Evolutionary conservation across 1,139 yeast genomes (phyloP).

Genomic region (Sugiyamaella paludigena): DNA sequence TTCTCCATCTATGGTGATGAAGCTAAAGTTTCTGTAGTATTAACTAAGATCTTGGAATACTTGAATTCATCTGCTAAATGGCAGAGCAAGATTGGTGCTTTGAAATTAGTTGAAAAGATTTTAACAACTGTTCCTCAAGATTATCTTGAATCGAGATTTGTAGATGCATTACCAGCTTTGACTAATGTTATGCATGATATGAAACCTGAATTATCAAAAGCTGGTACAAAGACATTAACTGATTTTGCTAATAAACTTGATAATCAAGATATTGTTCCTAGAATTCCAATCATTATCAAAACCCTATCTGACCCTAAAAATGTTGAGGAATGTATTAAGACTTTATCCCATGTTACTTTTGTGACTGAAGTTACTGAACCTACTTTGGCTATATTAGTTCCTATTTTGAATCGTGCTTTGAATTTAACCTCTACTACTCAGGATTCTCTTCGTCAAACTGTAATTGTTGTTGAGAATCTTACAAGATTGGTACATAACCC

Average conservation of each 20-base stretch:
- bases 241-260: conserved; percentile 79
- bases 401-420: conserved; percentile 87
- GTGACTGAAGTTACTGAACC: conserved; percentile 99
- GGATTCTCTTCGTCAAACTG: conserved; percentile 95
- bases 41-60: conserved; percentile 60
- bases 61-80: conserved; percentile 85
- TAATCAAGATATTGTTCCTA: conserved; percentile 85
- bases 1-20: conserved; percentile 73
- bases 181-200: conserved; percentile 92
- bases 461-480: conserved; percentile 91
- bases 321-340: conserved; percentile 85
- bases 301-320: conserved; percentile 88
- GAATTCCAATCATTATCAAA: conserved; percentile 79
- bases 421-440: conserved; percentile 88
- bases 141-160: conserved; percentile 75
- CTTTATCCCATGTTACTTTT: conserved; percentile 89
- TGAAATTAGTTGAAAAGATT: conserved; percentile 67
- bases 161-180: conserved; percentile 74
- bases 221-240: conserved; percentile 68
- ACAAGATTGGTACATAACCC: conserved; percentile 94
- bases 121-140: conserved; percentile 83
- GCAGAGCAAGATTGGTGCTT: conserved; percentile 84
- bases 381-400: conserved; percentile 83
- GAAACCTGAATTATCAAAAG: conserved; percentile 91
- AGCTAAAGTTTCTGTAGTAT: conserved; percentile 67